Conservation (phyloP, 129 eudicot genomes). For the Tagetes erecta region DNA sequence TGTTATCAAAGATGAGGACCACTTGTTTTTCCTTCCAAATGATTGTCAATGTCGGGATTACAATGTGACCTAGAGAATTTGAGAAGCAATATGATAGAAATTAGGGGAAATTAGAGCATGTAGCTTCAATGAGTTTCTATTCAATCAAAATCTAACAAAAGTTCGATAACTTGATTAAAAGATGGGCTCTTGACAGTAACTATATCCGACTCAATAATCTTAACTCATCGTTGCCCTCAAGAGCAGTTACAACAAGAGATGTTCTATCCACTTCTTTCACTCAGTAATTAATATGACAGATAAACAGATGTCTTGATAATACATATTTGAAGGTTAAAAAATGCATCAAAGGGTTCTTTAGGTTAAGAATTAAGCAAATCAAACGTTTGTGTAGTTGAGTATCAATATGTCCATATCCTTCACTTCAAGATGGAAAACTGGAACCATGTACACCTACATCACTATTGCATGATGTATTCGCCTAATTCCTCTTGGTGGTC, state of each 20-base stretch:
- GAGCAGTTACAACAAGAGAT: slow-evolving; percentile 24
- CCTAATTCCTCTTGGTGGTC: slow-evolving; percentile 6
- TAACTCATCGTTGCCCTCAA: slow-evolving; percentile 40
- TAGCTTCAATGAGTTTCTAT: slow-evolving; percentile 40
- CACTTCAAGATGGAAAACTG: slow-evolving; percentile 29
- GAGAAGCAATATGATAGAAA: slow-evolving; percentile 27
- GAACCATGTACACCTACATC: slow-evolving; percentile 25
- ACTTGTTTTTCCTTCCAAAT: slow-evolving; percentile 61
- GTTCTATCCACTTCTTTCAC: slow-evolving; percentile 24
- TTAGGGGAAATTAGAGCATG: slow-evolving; percentile 25
- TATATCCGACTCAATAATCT: slow-evolving; percentile 21
- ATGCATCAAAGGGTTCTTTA: slow-evolving; percentile 14
- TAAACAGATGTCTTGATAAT: slow-evolving; percentile 18
- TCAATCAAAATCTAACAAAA: slow-evolving; percentile 34
- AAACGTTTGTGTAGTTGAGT: slow-evolving; percentile 29
- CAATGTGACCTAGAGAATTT: slow-evolving; percentile 29
- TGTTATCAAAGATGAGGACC: slow-evolving; percentile 86
- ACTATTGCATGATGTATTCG: slow-evolving; percentile 21
- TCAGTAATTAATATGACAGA: slow-evolving; percentile 18
- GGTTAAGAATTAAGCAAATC: slow-evolving; percentile 23
- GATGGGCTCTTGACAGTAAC: slow-evolving; percentile 2
- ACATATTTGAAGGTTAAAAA: slow-evolving; percentile 22
- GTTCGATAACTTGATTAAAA: slow-evolving; percentile 26
- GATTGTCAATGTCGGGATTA: slow-evolving; percentile 34
- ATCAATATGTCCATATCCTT: slow-evolving; percentile 32